Conservation (phyloP, 2,329 filamentous ascomycete species). For the Diplodia mutila region DNA sequence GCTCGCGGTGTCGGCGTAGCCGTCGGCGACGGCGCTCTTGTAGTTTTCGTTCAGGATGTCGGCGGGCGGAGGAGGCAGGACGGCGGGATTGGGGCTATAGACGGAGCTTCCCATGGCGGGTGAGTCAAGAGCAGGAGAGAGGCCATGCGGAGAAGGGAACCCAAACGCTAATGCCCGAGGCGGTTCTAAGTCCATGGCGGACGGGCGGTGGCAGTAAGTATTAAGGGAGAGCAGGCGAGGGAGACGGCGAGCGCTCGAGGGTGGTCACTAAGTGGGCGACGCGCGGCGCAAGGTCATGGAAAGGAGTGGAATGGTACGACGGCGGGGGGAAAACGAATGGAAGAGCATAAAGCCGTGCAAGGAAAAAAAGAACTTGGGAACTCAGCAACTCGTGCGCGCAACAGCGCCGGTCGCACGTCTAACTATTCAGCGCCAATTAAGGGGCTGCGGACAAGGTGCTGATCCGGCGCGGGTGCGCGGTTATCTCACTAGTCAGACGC, state of each 20-base stretch:
- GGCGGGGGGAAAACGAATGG: neutral
- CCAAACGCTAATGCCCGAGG: conserved; percentile 20
- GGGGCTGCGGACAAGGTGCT: conserved; percentile 5
- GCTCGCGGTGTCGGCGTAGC: conserved; percentile 32
- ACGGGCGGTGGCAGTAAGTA: conserved; percentile 1
- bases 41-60: conserved; percentile 42
- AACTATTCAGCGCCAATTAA: conserved; percentile 11
- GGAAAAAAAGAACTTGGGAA: neutral
- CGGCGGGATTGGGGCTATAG: conserved; percentile 32
- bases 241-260: neutral
- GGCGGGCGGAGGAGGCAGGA: conserved; percentile 39
- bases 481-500: neutral
- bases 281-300: conserved; percentile 11
- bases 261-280: neutral
- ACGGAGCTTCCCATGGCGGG: conserved; percentile 16
- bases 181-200: conserved; percentile 32
- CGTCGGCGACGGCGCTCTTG: conserved; percentile 35
- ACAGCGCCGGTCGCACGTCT: conserved; percentile 8
- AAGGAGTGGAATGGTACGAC: conserved; percentile 11
- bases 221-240: neutral
- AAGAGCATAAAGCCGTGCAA: neutral
- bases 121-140: conserved; percentile 38
- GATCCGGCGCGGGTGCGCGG: neutral
- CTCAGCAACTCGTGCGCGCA: conserved; percentile 4
- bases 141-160: conserved; percentile 42